A percentile compares a stretch with the other conserved stretches of the same genome.
Evolutionary conservation across 2,329 filamentous ascomycete species (phyloP).

Genomic region (Periconia digitata): DNA sequence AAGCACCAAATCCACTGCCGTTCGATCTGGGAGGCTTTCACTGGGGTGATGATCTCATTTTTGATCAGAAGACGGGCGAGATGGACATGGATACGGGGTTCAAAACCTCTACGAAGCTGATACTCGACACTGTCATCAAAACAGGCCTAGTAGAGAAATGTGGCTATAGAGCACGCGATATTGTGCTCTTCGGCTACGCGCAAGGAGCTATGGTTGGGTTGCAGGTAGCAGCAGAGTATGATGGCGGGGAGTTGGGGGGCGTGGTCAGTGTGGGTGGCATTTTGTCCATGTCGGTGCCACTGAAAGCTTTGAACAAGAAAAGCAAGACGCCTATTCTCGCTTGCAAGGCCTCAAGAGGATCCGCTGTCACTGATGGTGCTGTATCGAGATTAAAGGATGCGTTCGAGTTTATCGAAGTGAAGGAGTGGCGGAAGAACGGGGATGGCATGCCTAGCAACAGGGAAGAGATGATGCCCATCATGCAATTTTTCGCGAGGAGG

Average conservation of each 20-base stretch:
- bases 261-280: conserved; percentile 65
- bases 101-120: conserved; percentile 42
- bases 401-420: conserved; percentile 55
- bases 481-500: conserved; percentile 76
- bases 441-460: conserved; percentile 81
- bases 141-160: conserved; percentile 52
- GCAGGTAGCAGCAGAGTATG: conserved; percentile 43
- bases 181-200: conserved; percentile 58
- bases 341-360: conserved; percentile 55
- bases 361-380: conserved; percentile 63
- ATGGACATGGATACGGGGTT: conserved; percentile 60
- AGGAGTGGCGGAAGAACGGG: conserved; percentile 56
- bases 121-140: conserved; percentile 49
- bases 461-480: conserved; percentile 87
- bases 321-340: conserved; percentile 65
- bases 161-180: conserved; percentile 51
- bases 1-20: conserved; percentile 69
- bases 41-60: conserved; percentile 62
- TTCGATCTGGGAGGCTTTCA: conserved; percentile 67
- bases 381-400: conserved; percentile 64
- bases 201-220: conserved; percentile 61
- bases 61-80: conserved; percentile 54
- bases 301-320: conserved; percentile 48
- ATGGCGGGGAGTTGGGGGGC: conserved; percentile 54
- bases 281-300: conserved; percentile 47